A percentile compares a stretch with the other conserved stretches of the same genome.
phyloP scores from a whole-genome alignment of 2,329 filamentous ascomycete genomes.

The Elsinoe necatrix region DNA sequence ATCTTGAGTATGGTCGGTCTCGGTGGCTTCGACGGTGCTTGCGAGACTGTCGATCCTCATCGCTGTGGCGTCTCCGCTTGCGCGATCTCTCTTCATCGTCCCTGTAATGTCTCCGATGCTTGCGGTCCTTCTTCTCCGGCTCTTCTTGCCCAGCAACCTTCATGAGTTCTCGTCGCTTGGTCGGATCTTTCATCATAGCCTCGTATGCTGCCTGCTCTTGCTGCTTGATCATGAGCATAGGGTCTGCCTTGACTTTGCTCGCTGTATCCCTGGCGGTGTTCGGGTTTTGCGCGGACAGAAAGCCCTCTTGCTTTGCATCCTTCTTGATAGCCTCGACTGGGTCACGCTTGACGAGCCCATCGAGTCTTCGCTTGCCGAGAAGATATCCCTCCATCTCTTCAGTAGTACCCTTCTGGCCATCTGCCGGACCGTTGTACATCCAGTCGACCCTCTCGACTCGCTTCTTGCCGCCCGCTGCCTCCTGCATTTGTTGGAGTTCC shows the following conservation, averaged over 20 bases:
- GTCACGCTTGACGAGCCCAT: constrained; percentile 72
- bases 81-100: constrained; percentile 27
- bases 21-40: constrained; percentile 26
- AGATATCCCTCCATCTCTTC: constrained; percentile 94
- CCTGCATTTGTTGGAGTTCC: constrained; percentile 82
- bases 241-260: constrained; percentile 81
- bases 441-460: constrained; percentile 81
- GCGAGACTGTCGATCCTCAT: constrained; percentile 28
- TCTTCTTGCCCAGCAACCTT: constrained; percentile 34
- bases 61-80: constrained; percentile 28
- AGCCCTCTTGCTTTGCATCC: constrained; percentile 36
- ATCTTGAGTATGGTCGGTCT: constrained; percentile 22
- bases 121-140: constrained; percentile 24
- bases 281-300: constrained; percentile 57
- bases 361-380: constrained; percentile 84
- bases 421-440: constrained; percentile 90
- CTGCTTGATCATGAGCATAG: constrained; percentile 84
- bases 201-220: constrained; percentile 53
- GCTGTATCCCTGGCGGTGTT: constrained; percentile 73
- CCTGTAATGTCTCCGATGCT: constrained; percentile 26
- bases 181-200: constrained; percentile 69
- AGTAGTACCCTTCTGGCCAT: constrained; percentile 62
- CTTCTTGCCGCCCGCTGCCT: constrained; percentile 76
- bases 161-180: constrained; percentile 59
- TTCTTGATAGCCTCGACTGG: constrained; percentile 78